A percentile compares a stretch with the other conserved stretches of the same genome.
These are phyloP conservation scores for Microbotryum silenes-acaulis DNA, from an alignment of 1,284 basidiomycete genomes.

Conservation along the genomic window DNA sequence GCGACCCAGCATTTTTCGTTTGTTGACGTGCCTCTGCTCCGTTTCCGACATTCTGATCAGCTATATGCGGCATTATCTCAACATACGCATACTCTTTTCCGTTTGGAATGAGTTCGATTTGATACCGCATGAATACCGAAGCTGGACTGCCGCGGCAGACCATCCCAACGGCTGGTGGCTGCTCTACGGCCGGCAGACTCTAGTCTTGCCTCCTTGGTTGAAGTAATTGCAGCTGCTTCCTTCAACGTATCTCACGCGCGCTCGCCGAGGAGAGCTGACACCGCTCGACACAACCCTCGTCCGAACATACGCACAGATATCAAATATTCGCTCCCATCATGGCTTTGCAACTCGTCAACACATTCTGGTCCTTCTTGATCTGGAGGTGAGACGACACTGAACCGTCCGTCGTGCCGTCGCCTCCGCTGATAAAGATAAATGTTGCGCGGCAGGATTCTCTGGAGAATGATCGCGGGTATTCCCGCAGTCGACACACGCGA, in stretches of 20 bases:
- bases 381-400: constrained; percentile 7
- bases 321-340: constrained; percentile 70
- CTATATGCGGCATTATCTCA: constrained; percentile 93
- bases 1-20: neutral
- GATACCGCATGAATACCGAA: constrained; percentile 47
- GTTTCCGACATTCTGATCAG: constrained; percentile 43
- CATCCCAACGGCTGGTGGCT: constrained; percentile 46
- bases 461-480: constrained; percentile 27
- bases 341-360: constrained; percentile 69
- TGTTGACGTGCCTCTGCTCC: neutral
- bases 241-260: neutral
- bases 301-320: constrained; percentile 40
- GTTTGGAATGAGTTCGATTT: constrained; percentile 74
- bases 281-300: no score
- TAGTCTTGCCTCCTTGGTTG: constrained; percentile 61
- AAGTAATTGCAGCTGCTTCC: constrained; percentile 28
- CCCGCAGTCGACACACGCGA: constrained; percentile 30
- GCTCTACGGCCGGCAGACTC: constrained; percentile 59
- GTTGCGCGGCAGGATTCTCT: constrained; percentile 21
- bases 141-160: neutral
- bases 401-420: neutral
- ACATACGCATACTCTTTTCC: constrained; percentile 76
- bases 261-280: no score
- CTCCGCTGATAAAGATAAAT: neutral
- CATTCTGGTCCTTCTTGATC: constrained; percentile 50